A percentile compares a stretch with the other conserved stretches of the same genome.
Conservation (phyloP, 1,284 basidiomycete species). For the Irpex rosettiformis region DNA sequence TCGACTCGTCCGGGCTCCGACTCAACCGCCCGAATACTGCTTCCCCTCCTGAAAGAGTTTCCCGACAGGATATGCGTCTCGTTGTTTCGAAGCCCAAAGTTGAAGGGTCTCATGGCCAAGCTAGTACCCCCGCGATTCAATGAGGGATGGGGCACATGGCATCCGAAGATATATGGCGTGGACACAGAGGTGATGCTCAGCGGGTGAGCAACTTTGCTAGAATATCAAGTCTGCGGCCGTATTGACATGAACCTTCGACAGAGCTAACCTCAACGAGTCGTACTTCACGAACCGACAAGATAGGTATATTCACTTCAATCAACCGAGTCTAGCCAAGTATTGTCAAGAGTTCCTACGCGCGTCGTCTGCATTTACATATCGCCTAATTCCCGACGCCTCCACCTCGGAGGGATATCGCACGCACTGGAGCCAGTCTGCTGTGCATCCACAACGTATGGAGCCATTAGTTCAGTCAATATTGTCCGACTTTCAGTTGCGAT, state of each 20-base stretch:
- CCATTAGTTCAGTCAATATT: constrained; percentile 45
- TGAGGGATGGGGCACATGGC: constrained; percentile 98
- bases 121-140: constrained; percentile 91
- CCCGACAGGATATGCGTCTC: constrained; percentile 75
- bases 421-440: constrained; percentile 53
- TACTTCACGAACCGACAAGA: constrained; percentile 97
- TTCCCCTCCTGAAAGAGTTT: constrained; percentile 70
- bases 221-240: constrained; percentile 8
- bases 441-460: constrained; percentile 62
- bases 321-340: constrained; percentile 74
- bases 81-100: constrained; percentile 84
- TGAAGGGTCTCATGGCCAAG: constrained; percentile 71
- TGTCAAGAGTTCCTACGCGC: constrained; percentile 76
- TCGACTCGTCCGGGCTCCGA: constrained; percentile 82
- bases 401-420: constrained; percentile 37
- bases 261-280: constrained; percentile 92
- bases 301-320: constrained; percentile 81
- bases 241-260: constrained; percentile 28
- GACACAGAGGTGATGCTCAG: constrained; percentile 92
- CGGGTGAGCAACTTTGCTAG: constrained; percentile 61
- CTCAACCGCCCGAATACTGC: constrained; percentile 73
- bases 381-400: constrained; percentile 38
- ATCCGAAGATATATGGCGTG: constrained; percentile 93
- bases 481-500: constrained; percentile 45
- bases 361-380: constrained; percentile 75